Conservation (phyloP, 768 basidiomycete species). For the Xerocomellus chrysenteron region DNA sequence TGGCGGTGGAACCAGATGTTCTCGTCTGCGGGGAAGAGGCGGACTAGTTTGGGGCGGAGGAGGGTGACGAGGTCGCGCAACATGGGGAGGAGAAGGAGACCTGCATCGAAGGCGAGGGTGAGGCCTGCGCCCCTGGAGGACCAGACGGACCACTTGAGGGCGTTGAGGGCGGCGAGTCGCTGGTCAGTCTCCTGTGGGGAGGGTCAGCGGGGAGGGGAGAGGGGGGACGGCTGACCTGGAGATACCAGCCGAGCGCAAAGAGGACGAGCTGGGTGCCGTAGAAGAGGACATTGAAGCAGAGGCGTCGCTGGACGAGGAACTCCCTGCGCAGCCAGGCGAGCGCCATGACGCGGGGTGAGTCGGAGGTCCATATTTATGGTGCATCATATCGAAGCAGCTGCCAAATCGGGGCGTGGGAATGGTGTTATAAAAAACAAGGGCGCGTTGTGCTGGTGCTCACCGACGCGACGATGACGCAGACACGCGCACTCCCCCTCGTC, state of each 20-base stretch:
- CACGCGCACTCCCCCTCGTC: constrained; percentile 33
- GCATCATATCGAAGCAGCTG: no score
- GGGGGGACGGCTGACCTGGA: constrained; percentile 50
- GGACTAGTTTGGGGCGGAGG: constrained; percentile 75
- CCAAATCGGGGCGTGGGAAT: constrained; percentile 6
- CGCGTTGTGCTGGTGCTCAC: no score
- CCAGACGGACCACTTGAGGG: constrained; percentile 85
- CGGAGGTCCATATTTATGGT: background rate
- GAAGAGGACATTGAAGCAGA: constrained; percentile 75
- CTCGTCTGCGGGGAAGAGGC: constrained; percentile 90
- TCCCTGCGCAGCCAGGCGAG: constrained; percentile 68
- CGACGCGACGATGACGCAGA: constrained; percentile 16
- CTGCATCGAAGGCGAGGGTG: constrained; percentile 83
- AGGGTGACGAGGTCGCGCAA: constrained; percentile 84
- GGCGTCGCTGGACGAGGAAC: constrained; percentile 59
- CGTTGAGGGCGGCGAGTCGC: constrained; percentile 73
- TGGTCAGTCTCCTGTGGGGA: constrained; percentile 53
- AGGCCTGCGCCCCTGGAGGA: constrained; percentile 88
- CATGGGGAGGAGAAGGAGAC: constrained; percentile 85
- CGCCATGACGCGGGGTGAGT: background rate
- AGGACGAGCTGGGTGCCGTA: constrained; percentile 73
- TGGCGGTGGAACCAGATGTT: constrained; percentile 96
- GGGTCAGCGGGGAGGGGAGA: background rate
- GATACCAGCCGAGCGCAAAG: constrained; percentile 88
- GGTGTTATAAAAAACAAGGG: no score